Base-by-base conservation (phyloP, 805 yeast species). In the Zygotorulaspora sp. region DNA sequence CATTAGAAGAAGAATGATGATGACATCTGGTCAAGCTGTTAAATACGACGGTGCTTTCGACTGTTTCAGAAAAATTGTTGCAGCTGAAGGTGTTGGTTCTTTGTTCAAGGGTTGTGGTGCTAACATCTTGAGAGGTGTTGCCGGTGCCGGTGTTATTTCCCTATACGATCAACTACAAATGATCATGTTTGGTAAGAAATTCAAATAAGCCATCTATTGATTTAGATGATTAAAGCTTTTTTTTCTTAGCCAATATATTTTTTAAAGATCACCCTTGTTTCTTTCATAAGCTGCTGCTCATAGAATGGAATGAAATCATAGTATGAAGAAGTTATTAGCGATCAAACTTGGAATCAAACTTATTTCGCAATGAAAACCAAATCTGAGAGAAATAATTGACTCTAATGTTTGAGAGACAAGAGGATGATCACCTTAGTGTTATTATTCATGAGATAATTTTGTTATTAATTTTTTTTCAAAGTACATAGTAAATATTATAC, bases 1-100 rank as follows among this genome's bases (percentile, higher is more conserved):
- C 66, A 88, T 88, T 67, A 89, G 97, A 83, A 87, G 97, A 85
- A 87, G 97, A 84, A 88, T 88, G 97, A 88, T 88, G 97, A 88
- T 88, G 97, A 88, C 97, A 61, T 89, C 97, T 58, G 97, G 97
- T 73, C 95, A 87, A 77, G 95, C 95, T 65, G 95, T 88, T 63
- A 88, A 89, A 77, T 88, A 88, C 78, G 74, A 80, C 66, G 92
- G 95, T 76, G 95, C 96, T 59, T 77, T 85, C 69, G 96, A 89
- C 71, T 86, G 92, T 72, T 81, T 84, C 85, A 74, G 67, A 61
- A 73, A 87, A 76, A 86, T 88, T 68, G 90, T 89, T 60, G 95
- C 95, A 58, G 87, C 92, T 67, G 96, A 89, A 75, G 97, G 97
- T 86, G 71, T 85, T 62, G 63, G 66, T 47, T 86, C 97, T 61